Evolutionary conservation across 441 rosid genomes (phyloP).

Genomic region (Arabidopsis hybrid): DNA sequence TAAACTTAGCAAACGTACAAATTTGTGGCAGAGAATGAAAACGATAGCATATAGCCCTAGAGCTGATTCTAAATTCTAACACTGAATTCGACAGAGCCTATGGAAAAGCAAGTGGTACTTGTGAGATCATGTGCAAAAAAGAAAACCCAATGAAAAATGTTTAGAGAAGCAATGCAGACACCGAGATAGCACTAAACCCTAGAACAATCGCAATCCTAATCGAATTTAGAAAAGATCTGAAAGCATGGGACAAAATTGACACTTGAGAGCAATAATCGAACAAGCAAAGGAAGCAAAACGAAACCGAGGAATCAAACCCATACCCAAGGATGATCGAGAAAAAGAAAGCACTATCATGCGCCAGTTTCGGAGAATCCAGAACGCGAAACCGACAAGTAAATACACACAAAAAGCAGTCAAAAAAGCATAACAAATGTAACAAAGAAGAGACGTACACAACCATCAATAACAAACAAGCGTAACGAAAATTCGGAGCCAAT

Average conservation of each 20-base stretch:
- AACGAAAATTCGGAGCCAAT: conserved; percentile 9
- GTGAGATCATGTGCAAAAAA: neutral
- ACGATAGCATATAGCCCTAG: conserved; percentile 9
- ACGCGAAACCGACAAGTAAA: conserved; percentile 29
- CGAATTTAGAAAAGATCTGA: conserved; percentile 15
- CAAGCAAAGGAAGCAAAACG: neutral
- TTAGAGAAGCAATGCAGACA: conserved; percentile 37
- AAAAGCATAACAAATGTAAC: conserved; percentile 30
- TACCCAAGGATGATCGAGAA: conserved; percentile 23
- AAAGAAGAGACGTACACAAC: conserved; percentile 28
- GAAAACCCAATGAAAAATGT: neutral
- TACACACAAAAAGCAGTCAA: conserved; percentile 1
- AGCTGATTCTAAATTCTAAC: conserved; percentile 1
- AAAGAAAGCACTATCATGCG: conserved; percentile 1
- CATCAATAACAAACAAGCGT: neutral
- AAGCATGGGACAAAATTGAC: neutral
- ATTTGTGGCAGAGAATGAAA: neutral
- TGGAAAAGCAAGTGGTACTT: conserved; percentile 13
- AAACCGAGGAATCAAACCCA: conserved; percentile 32
- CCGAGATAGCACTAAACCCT: conserved; percentile 40
- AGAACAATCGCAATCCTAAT: conserved; percentile 27
- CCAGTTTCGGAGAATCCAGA: conserved; percentile 29
- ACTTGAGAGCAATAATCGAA: conserved; percentile 33
- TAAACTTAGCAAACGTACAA: neutral
- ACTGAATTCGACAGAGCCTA: conserved; percentile 5